Base-by-base conservation (phyloP, 805 yeast species). In the Kregervanrija fluxuum region DNA sequence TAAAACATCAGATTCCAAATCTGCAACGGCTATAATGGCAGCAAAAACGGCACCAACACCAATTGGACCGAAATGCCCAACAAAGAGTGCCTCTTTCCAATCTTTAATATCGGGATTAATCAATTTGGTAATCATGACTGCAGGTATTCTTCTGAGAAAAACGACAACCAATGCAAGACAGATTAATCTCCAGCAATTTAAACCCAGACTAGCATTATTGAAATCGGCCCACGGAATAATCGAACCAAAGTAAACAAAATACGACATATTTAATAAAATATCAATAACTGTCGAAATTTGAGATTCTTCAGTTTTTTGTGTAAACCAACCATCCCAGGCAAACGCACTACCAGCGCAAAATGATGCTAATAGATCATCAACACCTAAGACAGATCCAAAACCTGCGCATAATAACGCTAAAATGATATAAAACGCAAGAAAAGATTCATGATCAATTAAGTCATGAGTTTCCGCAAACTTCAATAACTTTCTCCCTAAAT, bases 11-110 rank as follows among this genome's bases (percentile, higher is more conserved):
- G 66, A 60, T 40, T 64, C 68, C 28, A 64, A 49, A 35, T 64
- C 67, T 8, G 60, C 59, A 43, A 60, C 54, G 3, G 68, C 65
- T 38, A 64, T 45, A 35, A 64, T 64, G 8, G 66, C 60, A 1
- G 67, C 66, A 51, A 60, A 64, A 14, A 64, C 60, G 3, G 68
- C 67, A 41, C 67, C 67, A 15, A 63, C 67, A 17, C 89, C 89
- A 56, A 82, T 80, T 12, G 89, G 89, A 34, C 89, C 89, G 55
- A 82, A 82, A 64, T 79, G 86, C 38, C 89, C 89, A 48, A 81
- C 77, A 55, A 82, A 79, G 5, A 82, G 54, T 1, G 86, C 86
- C 55, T 82, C 88, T 57, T 79, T 71, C 80, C 84, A 75, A 33
- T 75, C 69, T 46, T 72, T 72, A 34, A 82, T 70, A 52, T 79